Evolutionary conservation across 2,329 filamentous ascomycete genomes (phyloP).

Genomic region (Fusarium vanettenii): DNA sequence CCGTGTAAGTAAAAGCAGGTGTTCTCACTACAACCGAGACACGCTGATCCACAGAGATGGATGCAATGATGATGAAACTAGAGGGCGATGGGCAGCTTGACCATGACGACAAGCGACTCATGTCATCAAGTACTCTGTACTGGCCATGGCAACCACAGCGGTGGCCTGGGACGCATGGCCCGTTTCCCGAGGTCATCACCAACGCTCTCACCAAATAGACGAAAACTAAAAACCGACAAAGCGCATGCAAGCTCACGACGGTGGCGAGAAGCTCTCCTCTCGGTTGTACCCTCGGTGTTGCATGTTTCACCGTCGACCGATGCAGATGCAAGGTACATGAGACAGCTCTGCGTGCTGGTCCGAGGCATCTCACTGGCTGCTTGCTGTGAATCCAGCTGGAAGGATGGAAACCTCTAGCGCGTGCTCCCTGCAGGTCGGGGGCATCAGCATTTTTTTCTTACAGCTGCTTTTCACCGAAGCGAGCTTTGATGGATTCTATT

Average conservation of each 20-base stretch:
- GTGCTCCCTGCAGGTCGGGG: slow-evolving; percentile 16
- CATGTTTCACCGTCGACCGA: slow-evolving; percentile 25
- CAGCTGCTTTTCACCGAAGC: background rate
- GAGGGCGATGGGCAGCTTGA: background rate
- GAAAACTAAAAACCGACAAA: background rate
- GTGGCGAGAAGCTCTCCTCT: slow-evolving; percentile 3
- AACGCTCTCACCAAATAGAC: background rate
- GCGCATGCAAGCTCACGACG: background rate
- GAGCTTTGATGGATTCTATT: background rate
- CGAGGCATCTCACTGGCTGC: background rate
- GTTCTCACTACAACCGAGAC: background rate
- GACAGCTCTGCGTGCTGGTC: slow-evolving; percentile 11
- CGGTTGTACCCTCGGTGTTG: slow-evolving; percentile 15
- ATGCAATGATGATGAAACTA: background rate
- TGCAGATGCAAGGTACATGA: slow-evolving; percentile 35
- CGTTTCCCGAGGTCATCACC: background rate
- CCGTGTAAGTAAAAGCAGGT: background rate
- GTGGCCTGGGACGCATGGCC: background rate
- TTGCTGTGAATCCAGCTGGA: background rate
- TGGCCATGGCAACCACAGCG: background rate
- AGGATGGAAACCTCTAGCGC: background rate
- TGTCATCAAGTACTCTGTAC: background rate
- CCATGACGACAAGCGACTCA: background rate
- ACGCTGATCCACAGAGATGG: background rate
- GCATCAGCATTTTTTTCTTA: slow-evolving; percentile 6